These are phyloP conservation scores for Quercus glauca DNA, from an alignment of 306 rosid genomes.

Conservation along the genomic window DNA sequence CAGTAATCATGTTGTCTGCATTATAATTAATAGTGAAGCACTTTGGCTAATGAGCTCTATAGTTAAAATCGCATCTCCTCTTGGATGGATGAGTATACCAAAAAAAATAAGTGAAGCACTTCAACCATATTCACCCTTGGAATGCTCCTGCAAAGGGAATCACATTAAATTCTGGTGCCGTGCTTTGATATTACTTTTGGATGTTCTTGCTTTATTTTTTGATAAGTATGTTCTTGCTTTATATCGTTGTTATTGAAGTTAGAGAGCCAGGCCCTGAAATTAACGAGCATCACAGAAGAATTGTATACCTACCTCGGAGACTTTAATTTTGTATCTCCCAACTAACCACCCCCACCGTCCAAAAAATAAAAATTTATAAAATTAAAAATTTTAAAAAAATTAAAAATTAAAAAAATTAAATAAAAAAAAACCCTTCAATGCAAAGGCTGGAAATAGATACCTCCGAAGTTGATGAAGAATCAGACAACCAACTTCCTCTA, in stretches of 20 bases:
- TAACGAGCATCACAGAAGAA: not conserved
- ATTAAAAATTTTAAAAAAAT: too few relatives aligned
- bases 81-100: too few relatives aligned
- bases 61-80: too few relatives aligned
- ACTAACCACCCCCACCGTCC: not conserved
- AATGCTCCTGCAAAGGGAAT: not conserved
- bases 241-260: not conserved
- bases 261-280: not conserved
- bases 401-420: too few relatives aligned
- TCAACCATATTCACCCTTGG: not conserved
- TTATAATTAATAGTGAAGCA: not conserved
- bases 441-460: constrained; percentile 34
- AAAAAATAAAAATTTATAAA: too few relatives aligned
- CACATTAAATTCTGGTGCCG: not conserved
- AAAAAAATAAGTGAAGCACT: too few relatives aligned
- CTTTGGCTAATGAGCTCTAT: not conserved
- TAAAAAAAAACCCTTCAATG: not conserved
- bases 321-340: not conserved
- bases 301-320: not conserved
- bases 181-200: not conserved
- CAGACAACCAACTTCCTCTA: constrained; percentile 56
- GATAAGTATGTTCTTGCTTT: too few relatives aligned
- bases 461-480: constrained; percentile 65
- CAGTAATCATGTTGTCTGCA: not conserved
- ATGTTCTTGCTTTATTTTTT: too few relatives aligned